Base-by-base conservation (phyloP, 768 basidiomycete species). In the Mycena rosella region DNA sequence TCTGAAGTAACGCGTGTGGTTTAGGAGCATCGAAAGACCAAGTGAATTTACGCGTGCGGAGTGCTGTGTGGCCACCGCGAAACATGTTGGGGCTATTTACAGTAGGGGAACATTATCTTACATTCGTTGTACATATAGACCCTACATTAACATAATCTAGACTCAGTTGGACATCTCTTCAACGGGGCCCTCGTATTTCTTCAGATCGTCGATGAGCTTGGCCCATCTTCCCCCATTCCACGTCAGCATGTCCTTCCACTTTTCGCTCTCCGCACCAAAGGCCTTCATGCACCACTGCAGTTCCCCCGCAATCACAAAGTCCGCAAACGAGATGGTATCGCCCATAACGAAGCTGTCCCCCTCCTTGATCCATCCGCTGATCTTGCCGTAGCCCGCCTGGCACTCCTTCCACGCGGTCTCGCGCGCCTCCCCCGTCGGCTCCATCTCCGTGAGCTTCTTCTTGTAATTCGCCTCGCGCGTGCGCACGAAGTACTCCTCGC, bases 141-240 rank as follows among this genome's bases (percentile, higher is more conserved):
- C n/a, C n/a, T n/a, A n/a, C n/a, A n/a, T n/a, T n/a, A n/a, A n/a
- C n/a, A n/a, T n/a, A n/a, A n/a, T n/a, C n/a, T n/a, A n/a, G n/a
- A n/a, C n/a, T n/a, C n/a, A n/a, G n/a, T n/a, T n/a, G n/a, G n/a
- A n/a, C n/a, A 3, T 20, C 7, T 47, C 53, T 60, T 68, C 66
- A 45, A 14, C 20, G 20, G 54, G 54, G 5, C 69, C 70, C 29
- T 78, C 77, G 51, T 80, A 83, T 53, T 75, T 72, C 48, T 78
- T 70, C 40, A 84, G 69, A 20, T 67, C 65, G 20, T 73, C 70
- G 48, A 80, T 34, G 45, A 81, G 73, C 26, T 70, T 74, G 13
- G 68, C 78, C 84, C 85, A 85, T 47, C 77, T 69, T 17, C 84
- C 84, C 10, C 69, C 73, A 52, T 86, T 74, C 81, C 81, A 84